phyloP scores from a whole-genome alignment of 1,284 basidiomycete species.

The Austroboletus novae-zelandiae region DNA sequence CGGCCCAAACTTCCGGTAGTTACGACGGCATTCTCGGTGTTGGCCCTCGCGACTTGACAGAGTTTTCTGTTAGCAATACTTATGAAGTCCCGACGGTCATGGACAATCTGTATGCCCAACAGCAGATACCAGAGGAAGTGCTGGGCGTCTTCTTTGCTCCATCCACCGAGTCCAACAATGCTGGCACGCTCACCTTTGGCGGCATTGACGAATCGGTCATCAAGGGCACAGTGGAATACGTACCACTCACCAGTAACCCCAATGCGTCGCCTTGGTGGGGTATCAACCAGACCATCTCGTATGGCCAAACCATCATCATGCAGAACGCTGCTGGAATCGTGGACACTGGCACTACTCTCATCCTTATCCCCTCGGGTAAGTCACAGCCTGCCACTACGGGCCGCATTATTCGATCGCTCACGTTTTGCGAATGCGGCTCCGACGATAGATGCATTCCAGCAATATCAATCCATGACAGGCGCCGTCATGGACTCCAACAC shows the following conservation, averaged over 20 bases:
- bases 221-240: conserved; percentile 46
- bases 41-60: conserved; percentile 53
- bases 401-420: no score
- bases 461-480: conserved; percentile 53
- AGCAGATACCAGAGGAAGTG: conserved; percentile 40
- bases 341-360: conserved; percentile 56
- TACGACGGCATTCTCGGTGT: conserved; percentile 59
- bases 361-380: conserved; percentile 39
- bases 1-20: conserved; percentile 39
- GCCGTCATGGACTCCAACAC: conserved; percentile 44
- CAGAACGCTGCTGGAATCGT: conserved; percentile 47
- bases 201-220: conserved; percentile 43
- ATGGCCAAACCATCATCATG: conserved; percentile 42
- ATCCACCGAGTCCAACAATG: conserved; percentile 25
- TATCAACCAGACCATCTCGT: conserved; percentile 50
- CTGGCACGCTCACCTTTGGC: conserved; percentile 52
- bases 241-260: conserved; percentile 48
- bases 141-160: conserved; percentile 55
- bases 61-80: conserved; percentile 29
- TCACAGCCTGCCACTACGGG: neutral
- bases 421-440: no score
- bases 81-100: conserved; percentile 40
- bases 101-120: conserved; percentile 43
- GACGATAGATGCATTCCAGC: conserved; percentile 46
- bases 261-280: conserved; percentile 54